A percentile compares a stretch with the other conserved stretches of the same genome.
phyloP scores from a whole-genome alignment of 441 rosid species.

The Croton laevigatus region DNA sequence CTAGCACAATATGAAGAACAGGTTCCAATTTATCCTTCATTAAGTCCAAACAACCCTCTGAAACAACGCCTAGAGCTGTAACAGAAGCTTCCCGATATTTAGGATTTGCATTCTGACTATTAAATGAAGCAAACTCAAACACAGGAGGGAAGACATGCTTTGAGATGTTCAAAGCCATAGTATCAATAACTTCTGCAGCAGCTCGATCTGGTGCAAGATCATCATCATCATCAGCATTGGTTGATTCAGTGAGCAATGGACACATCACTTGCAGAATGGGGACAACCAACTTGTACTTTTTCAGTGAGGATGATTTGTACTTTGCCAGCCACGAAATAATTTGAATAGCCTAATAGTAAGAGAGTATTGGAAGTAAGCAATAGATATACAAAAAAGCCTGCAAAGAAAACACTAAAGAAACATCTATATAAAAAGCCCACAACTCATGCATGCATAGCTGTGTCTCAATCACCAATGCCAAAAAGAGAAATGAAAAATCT shows the following conservation, averaged over 20 bases:
- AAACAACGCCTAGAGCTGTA: constrained; percentile 89
- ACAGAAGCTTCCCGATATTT: constrained; percentile 97
- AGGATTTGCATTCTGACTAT: constrained; percentile 64
- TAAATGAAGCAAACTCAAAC: constrained; percentile 81
- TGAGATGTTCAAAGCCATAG: constrained; percentile 88
- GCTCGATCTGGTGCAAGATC: constrained; percentile 99
- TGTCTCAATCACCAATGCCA: background rate
- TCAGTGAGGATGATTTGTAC: constrained; percentile 86
- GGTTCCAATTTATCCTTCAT: constrained; percentile 86
- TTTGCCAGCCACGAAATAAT: constrained; percentile 99
- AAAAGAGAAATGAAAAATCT: constrained; percentile 13
- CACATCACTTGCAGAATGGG: constrained; percentile 98
- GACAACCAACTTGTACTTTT: constrained; percentile 76
- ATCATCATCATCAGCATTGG: constrained; percentile 74
- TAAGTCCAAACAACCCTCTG: constrained; percentile 88
- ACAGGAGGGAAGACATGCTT: constrained; percentile 81
- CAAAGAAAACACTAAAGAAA: constrained; percentile 3
- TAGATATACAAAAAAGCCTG: background rate
- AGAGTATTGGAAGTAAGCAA: constrained; percentile 20
- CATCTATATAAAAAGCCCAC: background rate
- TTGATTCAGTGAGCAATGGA: constrained; percentile 90
- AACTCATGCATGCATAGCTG: constrained; percentile 6
- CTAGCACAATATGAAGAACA: constrained; percentile 77
- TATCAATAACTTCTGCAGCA: constrained; percentile 99
- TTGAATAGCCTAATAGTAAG: constrained; percentile 82